Evolutionary conservation across 2,329 filamentous ascomycete genomes (phyloP).

Genomic region (Neoarthrinium moseri): DNA sequence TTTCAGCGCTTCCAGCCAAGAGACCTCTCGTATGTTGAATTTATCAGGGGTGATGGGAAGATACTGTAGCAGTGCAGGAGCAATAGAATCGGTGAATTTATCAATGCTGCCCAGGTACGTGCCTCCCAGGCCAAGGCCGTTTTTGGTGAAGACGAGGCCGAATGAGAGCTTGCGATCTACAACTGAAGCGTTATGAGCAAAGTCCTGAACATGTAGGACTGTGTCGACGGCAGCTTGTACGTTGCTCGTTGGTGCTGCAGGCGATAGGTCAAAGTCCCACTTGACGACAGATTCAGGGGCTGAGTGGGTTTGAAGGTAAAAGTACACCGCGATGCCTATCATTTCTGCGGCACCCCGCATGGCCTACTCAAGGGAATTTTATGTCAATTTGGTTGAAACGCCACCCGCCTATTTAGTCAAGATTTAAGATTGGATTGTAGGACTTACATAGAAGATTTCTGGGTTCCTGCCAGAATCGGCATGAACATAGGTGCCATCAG

Average conservation of each 20-base stretch:
- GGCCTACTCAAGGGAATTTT: constrained; percentile 22
- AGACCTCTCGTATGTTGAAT: constrained; percentile 10
- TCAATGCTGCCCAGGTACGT: constrained; percentile 28
- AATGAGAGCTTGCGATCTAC: constrained; percentile 30
- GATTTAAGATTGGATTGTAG: not conserved
- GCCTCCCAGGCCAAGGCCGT: constrained; percentile 27
- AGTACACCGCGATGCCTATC: constrained; percentile 36
- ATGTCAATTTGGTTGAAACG: not conserved
- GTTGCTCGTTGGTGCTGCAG: not conserved
- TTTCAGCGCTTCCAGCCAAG: constrained; percentile 22
- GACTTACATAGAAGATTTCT: constrained; percentile 27
- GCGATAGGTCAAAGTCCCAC: constrained; percentile 23
- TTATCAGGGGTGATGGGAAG: constrained; percentile 13
- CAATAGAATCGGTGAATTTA: constrained; percentile 21
- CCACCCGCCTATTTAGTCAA: not conserved
- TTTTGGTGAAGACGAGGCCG: constrained; percentile 19
- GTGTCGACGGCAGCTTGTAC: not conserved
- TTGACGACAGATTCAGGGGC: constrained; percentile 34
- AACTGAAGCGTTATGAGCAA: constrained; percentile 28
- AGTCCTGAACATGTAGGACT: constrained; percentile 21
- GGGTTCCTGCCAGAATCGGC: constrained; percentile 15
- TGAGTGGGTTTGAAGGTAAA: constrained; percentile 31
- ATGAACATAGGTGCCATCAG: constrained; percentile 21
- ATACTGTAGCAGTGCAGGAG: constrained; percentile 21
- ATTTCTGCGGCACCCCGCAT: constrained; percentile 39